Base-by-base conservation (phyloP, 179 eudicot genomes). In the Camellia oleifera region DNA sequence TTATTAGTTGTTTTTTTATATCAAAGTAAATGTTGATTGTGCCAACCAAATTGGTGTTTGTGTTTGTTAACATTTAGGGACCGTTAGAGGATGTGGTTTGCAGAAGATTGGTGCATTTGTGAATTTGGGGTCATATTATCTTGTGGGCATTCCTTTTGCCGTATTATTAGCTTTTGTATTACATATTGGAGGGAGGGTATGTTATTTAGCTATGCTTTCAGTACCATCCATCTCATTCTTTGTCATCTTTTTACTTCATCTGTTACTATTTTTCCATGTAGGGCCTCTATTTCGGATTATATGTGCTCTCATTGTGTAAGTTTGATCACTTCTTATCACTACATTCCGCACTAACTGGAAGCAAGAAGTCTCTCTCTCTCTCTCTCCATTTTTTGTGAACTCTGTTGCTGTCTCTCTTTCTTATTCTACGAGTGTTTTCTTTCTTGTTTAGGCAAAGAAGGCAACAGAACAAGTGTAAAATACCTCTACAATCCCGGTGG, bases 271-370 rank as follows among this genome's bases (percentile, higher is more conserved):
- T 56, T 8, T 48, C 42, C 9, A 32, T 62, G 68, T 60, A 91
- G 95, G 97, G 94, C 45, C 84, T 92, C 3, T 92, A 93, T 94
- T 40, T 88, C 66, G 94, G 94, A 87, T 91, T 50, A 57, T 89
- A 10, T 91, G 89, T 80, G 97, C 93, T 23, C 84, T 92, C 53
- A 3, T 77, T 45, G 85, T 92, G 60, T 94, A 92, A 87, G 86
- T 80, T 54, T 77, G 77, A 17, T 91, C 83, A 8, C 90, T 92
- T 65, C 77, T 88, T 56, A 52, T 52, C 82, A 80, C 90, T 52
- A 90, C 87, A 2, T 11, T 87, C 9, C 81, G 86, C 56, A 91
- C 87, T 50, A 84, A 90, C 52, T 94, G 98, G 98, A 89, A 86
- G 63, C 75, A 74, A 71, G 85, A 91, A 79, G 95, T 6, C 20